Evolutionary conservation across 371 early-diverging fungal genomes (phyloP).

Genomic region (Basidiobolus meristosporus): DNA sequence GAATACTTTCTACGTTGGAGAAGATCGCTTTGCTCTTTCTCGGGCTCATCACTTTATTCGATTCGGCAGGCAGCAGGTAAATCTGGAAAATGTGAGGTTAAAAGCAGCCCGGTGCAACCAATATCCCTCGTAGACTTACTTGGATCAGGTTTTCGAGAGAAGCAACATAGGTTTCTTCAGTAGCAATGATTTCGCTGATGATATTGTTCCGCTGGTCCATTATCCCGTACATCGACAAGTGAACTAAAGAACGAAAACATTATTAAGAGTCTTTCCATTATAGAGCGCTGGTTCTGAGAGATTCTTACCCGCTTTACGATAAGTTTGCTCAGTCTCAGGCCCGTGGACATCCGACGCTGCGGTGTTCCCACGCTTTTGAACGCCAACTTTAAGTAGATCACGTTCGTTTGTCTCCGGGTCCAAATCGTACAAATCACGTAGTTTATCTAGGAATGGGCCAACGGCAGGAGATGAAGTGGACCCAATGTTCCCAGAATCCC

Average conservation of each 20-base stretch:
- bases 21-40: conserved; percentile 21
- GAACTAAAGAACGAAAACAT: too few species aligned
- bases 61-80: too few species aligned
- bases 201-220: conserved; percentile 13
- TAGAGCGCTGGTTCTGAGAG: conserved; percentile 6
- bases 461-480: neutral
- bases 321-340: conserved; percentile 4
- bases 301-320: conserved; percentile 1
- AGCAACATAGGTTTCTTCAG: conserved; percentile 49
- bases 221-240: conserved; percentile 3
- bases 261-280: too few species aligned
- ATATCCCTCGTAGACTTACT: too few species aligned
- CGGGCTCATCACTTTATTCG: too few species aligned
- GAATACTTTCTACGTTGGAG: conserved; percentile 42
- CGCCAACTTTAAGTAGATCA: conserved; percentile 8
- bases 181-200: conserved; percentile 43
- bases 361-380: neutral
- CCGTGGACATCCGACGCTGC: conserved; percentile 8
- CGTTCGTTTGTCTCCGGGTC: conserved; percentile 21
- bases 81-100: too few species aligned
- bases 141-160: too few species aligned
- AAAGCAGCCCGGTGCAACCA: too few species aligned
- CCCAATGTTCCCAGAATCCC: too few species aligned
- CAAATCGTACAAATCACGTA: conserved; percentile 43
- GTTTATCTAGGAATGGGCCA: conserved; percentile 18